A percentile compares a stretch with the other conserved stretches of the same genome.
phyloP scores from a whole-genome alignment of 2,329 filamentous ascomycete species.

The Exophiala sp. region DNA sequence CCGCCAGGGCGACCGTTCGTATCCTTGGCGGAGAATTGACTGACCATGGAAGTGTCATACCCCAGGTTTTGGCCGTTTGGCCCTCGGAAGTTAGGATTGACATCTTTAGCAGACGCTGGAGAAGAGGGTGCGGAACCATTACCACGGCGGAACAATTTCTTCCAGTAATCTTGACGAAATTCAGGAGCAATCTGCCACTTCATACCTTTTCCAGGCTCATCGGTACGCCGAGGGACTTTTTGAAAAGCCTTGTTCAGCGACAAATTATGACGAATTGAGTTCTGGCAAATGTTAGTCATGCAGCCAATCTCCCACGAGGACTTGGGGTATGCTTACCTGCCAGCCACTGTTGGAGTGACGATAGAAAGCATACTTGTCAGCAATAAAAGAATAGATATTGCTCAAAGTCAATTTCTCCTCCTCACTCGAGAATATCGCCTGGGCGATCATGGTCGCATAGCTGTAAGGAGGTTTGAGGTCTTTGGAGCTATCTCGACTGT shows the following conservation, averaged over 20 bases:
- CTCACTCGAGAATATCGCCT: constrained; percentile 80
- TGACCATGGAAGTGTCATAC: constrained; percentile 34
- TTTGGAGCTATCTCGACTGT: constrained; percentile 72
- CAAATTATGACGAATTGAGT: constrained; percentile 93
- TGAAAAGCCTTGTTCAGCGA: constrained; percentile 92
- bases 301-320: not conserved
- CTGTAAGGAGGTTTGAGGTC: constrained; percentile 94
- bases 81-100: constrained; percentile 35
- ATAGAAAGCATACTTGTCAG: constrained; percentile 87
- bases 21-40: constrained; percentile 35
- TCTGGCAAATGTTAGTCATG: constrained; percentile 46
- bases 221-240: constrained; percentile 84
- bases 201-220: constrained; percentile 97
- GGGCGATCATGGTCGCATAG: constrained; percentile 94
- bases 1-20: constrained; percentile 8
- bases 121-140: constrained; percentile 41
- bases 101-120: constrained; percentile 40
- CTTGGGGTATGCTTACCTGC: constrained; percentile 59
- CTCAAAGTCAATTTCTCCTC: constrained; percentile 86
- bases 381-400: constrained; percentile 93
- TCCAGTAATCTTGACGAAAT: constrained; percentile 78
- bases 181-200: constrained; percentile 94
- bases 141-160: constrained; percentile 50
- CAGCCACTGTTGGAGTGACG: constrained; percentile 78
- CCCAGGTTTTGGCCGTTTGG: constrained; percentile 33